phyloP scores from a whole-genome alignment of 2,329 filamentous ascomycete genomes.

The Diaporthe sp. region DNA sequence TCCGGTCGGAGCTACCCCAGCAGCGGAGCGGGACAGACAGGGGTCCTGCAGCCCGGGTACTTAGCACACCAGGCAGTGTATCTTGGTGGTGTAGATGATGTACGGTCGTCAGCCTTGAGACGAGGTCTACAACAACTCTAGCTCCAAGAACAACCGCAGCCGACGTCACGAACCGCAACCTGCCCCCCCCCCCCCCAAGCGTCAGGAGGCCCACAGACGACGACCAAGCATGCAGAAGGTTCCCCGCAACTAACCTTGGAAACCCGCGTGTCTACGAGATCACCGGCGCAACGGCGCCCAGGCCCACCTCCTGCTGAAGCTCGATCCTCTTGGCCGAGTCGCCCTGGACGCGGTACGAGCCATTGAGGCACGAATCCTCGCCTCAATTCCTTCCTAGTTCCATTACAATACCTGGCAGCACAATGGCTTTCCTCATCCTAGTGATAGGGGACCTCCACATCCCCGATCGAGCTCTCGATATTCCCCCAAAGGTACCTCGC shows the following conservation, averaged over 20 bases:
- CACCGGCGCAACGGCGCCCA: conserved; percentile 24
- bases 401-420: conserved; percentile 49
- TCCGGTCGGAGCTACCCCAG: conserved; percentile 26
- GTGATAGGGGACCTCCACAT: conserved; percentile 96
- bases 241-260: neutral
- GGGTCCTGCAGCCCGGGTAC: neutral
- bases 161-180: neutral
- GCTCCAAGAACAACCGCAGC: neutral
- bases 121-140: neutral
- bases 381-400: neutral
- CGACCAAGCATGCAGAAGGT: conserved; percentile 3
- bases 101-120: conserved; percentile 10
- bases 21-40: conserved; percentile 28
- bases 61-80: neutral
- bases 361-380: conserved; percentile 17
- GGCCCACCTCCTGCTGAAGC: conserved; percentile 11
- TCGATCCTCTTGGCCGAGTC: conserved; percentile 21
- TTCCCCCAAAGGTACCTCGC: conserved; percentile 82
- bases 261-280: neutral
- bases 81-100: conserved; percentile 5
- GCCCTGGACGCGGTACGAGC: neutral
- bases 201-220: neutral
- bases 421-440: conserved; percentile 90
- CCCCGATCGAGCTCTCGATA: conserved; percentile 90
- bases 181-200: neutral